Evolutionary conservation across 805 yeast species (phyloP).

Genomic region (Metschnikowia picachoensis): DNA sequence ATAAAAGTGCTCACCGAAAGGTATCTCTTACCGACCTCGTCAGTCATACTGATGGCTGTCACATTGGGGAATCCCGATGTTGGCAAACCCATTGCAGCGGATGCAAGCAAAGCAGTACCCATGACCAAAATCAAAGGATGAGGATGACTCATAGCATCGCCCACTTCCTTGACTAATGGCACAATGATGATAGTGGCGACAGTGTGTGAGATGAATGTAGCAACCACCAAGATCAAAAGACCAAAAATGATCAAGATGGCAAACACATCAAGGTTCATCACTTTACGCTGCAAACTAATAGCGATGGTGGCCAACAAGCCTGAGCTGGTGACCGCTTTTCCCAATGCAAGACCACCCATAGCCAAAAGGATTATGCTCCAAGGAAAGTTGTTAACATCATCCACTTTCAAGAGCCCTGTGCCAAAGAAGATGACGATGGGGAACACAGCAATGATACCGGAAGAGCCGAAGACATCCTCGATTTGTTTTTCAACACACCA

Average conservation of each 20-base stretch:
- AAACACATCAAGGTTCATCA: slow-evolving; percentile 66
- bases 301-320: slow-evolving; percentile 85
- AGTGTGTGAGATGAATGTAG: slow-evolving; percentile 43
- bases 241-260: slow-evolving; percentile 69
- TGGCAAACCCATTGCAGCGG: slow-evolving; percentile 45
- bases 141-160: slow-evolving; percentile 33
- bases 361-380: slow-evolving; percentile 96
- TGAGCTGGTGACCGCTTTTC: slow-evolving; percentile 90
- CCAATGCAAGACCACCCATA: slow-evolving; percentile 96
- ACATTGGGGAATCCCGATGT: slow-evolving; percentile 44
- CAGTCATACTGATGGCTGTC: slow-evolving; percentile 42
- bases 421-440: slow-evolving; percentile 93
- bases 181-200: slow-evolving; percentile 42
- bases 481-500: slow-evolving; percentile 88
- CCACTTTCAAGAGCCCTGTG: slow-evolving; percentile 78
- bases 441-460: slow-evolving; percentile 92
- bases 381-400: slow-evolving; percentile 91
- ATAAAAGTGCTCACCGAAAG: slow-evolving; percentile 40
- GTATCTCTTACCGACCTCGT: slow-evolving; percentile 39
- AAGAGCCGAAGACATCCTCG: slow-evolving; percentile 77
- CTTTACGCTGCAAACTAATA: slow-evolving; percentile 53
- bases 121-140: slow-evolving; percentile 39
- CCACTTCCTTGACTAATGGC: slow-evolving; percentile 41
- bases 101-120: slow-evolving; percentile 40
- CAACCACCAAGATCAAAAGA: slow-evolving; percentile 36